Base-by-base conservation (phyloP, 345 rosid genomes). In the Psidium friedrichsthalianum region DNA sequence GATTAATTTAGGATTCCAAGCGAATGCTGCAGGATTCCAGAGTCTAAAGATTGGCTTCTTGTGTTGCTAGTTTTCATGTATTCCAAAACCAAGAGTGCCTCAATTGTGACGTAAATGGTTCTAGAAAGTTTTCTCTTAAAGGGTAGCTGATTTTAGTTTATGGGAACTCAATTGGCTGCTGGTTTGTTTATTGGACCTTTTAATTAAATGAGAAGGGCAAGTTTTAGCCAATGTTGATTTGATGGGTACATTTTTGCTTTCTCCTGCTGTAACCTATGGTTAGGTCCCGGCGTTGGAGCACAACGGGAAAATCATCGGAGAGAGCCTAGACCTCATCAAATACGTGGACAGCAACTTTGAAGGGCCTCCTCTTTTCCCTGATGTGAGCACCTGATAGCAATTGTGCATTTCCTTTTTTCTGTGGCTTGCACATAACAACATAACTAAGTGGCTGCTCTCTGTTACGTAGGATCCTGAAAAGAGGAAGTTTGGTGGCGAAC, bases 231-330 rank as follows among this genome's bases (percentile, higher is more conserved):
- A 6, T 84, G 22, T 11, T 57, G 61, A 57, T 11, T 25, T 25
- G 61, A 57, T 57, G 29, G 61, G 61, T 20, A 52, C 58, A 57
- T 82, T 57, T 57, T 57, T 57, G 61, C 27, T 57, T 57, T 57
- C 61, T 57, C 6, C 61, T 25, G 27, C 69, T 57, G 36, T 58
- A 74, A 12, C 54, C 74, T 82, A 8, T 84, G 84, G 69, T 14
- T 51, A 95, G 98, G 98, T 97, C 59, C 98, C 99, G 44, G 88
- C 99, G 14, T 88, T 97, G 90, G 99, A 97, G 87, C 98, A 97
- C 91, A 90, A 97, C 86, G 96, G 98, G 10, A 94, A 95, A 90
- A 51, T 95, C 82, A 91, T 87, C 18, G 98, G 98, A 51, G 98
- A 97, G 91, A 95, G 98, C 92, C 90, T 97, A 47, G 96, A 97